phyloP scores from a whole-genome alignment of 2,329 filamentous ascomycete species.

The Helotiales sp. region DNA sequence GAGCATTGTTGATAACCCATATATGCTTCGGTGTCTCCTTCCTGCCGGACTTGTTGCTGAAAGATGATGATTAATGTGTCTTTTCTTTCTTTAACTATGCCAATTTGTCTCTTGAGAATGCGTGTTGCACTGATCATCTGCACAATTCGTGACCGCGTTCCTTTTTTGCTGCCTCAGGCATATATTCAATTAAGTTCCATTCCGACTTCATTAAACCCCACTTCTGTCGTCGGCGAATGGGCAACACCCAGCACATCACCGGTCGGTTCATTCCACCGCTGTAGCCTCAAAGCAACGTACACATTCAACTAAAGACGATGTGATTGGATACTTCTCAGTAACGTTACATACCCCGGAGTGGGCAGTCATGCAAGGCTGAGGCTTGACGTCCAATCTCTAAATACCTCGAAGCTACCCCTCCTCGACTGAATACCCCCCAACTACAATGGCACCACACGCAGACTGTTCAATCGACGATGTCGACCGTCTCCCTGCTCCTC shows the following conservation, averaged over 20 bases:
- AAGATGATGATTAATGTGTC: too few relatives aligned
- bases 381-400: neutral
- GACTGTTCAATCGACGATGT: slow-evolving; percentile 28
- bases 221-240: slow-evolving; percentile 15
- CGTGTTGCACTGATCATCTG: too few relatives aligned
- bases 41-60: too few relatives aligned
- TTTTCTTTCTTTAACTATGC: too few relatives aligned
- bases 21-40: too few relatives aligned
- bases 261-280: neutral
- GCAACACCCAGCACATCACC: slow-evolving; percentile 1
- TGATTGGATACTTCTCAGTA: slow-evolving; percentile 22
- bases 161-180: neutral
- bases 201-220: neutral
- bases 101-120: too few relatives aligned
- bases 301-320: slow-evolving; percentile 23
- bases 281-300: neutral
- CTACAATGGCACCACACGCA: slow-evolving; percentile 40
- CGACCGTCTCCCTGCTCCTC: slow-evolving; percentile 36
- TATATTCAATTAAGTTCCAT: neutral
- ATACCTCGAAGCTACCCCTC: slow-evolving; percentile 1
- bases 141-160: too few relatives aligned
- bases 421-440: neutral
- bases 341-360: slow-evolving; percentile 29
- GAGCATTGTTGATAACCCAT: too few relatives aligned
- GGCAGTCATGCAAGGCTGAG: slow-evolving; percentile 29